These are phyloP conservation scores for Gaertneriomyces semiglobifer DNA, from an alignment of 192 early-diverging fungal species.

Conservation along the genomic window DNA sequence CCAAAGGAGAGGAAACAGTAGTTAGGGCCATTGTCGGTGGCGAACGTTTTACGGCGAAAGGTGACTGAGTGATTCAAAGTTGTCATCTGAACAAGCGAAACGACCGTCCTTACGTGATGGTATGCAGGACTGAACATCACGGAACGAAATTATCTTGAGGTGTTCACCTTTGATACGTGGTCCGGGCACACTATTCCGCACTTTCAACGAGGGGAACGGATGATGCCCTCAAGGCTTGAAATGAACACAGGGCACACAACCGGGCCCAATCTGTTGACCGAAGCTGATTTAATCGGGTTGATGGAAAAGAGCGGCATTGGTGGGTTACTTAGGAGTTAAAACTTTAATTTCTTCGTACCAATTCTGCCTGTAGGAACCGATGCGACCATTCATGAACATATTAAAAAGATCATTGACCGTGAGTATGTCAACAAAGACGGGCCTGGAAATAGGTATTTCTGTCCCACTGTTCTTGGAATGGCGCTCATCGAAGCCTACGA, in stretches of 20 bases:
- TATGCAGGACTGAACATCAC: conserved; percentile 67
- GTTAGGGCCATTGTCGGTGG: conserved; percentile 65
- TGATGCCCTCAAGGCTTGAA: conserved; percentile 64
- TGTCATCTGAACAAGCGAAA: not conserved
- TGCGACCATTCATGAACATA: conserved; percentile 94
- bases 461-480: conserved; percentile 82
- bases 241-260: conserved; percentile 67
- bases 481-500: conserved; percentile 84
- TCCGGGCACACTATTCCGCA: conserved; percentile 64
- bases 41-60: conserved; percentile 73
- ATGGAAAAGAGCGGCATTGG: conserved; percentile 96
- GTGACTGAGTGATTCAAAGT: conserved; percentile 8
- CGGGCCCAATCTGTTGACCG: conserved; percentile 73
- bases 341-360: not conserved
- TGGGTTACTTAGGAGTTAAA: conserved; percentile 21
- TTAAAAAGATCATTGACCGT: conserved; percentile 85
- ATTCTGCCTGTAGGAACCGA: conserved; percentile 69
- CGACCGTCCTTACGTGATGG: not conserved
- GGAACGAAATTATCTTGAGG: conserved; percentile 87
- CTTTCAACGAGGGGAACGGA: conserved; percentile 64
- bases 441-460: conserved; percentile 28
- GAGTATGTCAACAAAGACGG: conserved; percentile 77
- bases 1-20: conserved; percentile 78
- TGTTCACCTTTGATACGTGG: conserved; percentile 93
- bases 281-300: conserved; percentile 78